Base-by-base conservation (phyloP, 768 basidiomycete genomes). In the Arthromyces matolae region DNA sequence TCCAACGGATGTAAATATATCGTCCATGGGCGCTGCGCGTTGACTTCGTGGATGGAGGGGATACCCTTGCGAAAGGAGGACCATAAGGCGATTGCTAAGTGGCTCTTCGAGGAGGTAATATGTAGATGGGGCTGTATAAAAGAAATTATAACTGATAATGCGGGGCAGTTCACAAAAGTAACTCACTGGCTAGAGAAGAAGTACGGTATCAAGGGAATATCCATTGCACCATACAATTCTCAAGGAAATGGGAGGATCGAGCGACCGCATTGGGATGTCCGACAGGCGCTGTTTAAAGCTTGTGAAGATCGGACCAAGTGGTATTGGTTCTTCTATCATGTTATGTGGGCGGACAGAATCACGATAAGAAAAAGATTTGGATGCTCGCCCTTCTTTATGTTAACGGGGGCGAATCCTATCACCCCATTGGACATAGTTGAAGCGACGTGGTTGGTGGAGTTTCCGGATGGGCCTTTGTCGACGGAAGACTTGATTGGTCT, bases 141-240 rank as follows among this genome's bases (percentile, higher is more conserved):
- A 63, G 0, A 67, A 70, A 42, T 42, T 29, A 8, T 42, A 3
- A 42, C 18, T 7, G 10, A 42, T 20, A 42, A 42, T 29, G 27
- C 27, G 0, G 13, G 20, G 16, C 27, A 42, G 12, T 42, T 42
- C 6, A 8, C 13, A 20, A 42, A 29, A 7, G 27, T 42, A 5
- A 16, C 20, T 4, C 40, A 57, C 2, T 51, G 34, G 32, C 44
- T 64, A 0, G 41, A 49, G 4, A 45, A 53, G 10, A 51, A 53
- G 8, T 67, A 67, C 13, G 45, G 66, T 2, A 72, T 77, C 13
- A 42, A 50, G 0, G 70, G 73, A 31, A 75, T 77, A 14, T 47
- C 58, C 0, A 73, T 77, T 3, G 71, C 65, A 0, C 55, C 64
- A 0, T 77, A 76, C n/a, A n/a, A n/a, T n/a, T n/a, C n/a, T n/a